Base-by-base conservation (phyloP, 108 stramenopile species). In the Cyclotella kingstonii region DNA sequence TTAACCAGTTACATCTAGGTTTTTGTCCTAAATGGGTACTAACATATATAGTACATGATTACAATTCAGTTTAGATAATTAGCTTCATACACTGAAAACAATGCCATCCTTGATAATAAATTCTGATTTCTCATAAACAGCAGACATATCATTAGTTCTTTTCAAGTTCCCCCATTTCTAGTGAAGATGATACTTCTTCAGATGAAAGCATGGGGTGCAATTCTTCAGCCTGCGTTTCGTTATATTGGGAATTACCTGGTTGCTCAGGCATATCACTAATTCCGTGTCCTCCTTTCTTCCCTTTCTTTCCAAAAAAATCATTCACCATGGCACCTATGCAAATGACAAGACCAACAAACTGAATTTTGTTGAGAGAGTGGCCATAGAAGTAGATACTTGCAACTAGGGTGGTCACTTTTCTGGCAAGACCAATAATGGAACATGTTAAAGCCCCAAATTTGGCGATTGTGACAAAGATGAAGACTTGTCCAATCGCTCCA, bases 391-490 rank as follows among this genome's bases (percentile, higher is more conserved):
- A 86, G 42, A 98, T 95, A 36, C 89, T 91, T 36, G 93, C 90
- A 31, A 96, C 82, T 49, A 98, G 73, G 6, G 96, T 97, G 2
- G 96, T 84, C 38, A 98, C 92, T 73, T 98, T 98, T 46, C 98
- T 69, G 21, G 89, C 90, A 33, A 98, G 57, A 25, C 97, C 98
- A 63, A 98, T 98, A 59, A 98, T 94, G 15, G 86, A 80, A 64
- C 98, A 98, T 8, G 94, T 97, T 33, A 98, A 76, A 0, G 98
- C 98, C 15, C 98, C 98, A 70, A 98, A 98, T 55, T 98, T 95
- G 64, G 95, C 79, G 70, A 98, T 98, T 0, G 98, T 98, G 4
- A 98, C 94, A 66, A 92, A 89, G 38, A 91, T 88, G 64, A 98
- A 98, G 28, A 97, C 98, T 79, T 98, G 96, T 17, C 95, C 96